Percentiles rank a stretch among this genome's conserved stretches.
Conservation (phyloP, 805 yeast species). For the Pichia eremophila region DNA sequence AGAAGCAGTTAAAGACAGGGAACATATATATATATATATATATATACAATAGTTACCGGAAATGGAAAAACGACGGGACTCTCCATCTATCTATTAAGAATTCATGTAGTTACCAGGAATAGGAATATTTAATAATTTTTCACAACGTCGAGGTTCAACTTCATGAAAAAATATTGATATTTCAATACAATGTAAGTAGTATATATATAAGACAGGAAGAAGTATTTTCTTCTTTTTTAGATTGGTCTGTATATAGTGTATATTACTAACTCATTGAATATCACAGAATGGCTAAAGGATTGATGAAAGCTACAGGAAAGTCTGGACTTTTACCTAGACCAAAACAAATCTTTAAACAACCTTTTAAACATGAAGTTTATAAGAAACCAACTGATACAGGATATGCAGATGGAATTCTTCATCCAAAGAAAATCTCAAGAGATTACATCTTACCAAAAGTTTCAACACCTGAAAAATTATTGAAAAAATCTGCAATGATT, state of each 20-base stretch:
- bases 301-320: slow-evolving; percentile 47
- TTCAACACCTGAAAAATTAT: slow-evolving; percentile 50
- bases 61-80: too few species aligned
- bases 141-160: too few species aligned
- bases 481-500: slow-evolving; percentile 41
- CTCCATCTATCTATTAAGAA: too few species aligned
- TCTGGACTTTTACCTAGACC: slow-evolving; percentile 78
- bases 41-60: too few species aligned
- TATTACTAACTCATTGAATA: neutral
- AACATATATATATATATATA: too few species aligned
- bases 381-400: slow-evolving; percentile 47
- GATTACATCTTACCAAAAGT: slow-evolving; percentile 43
- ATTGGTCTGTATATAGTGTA: too few species aligned
- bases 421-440: slow-evolving; percentile 56
- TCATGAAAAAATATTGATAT: neutral
- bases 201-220: too few species aligned
- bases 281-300: slow-evolving; percentile 37
- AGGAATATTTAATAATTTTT: too few species aligned
- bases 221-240: neutral
- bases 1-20: too few species aligned
- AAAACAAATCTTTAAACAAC: slow-evolving; percentile 65
- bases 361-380: slow-evolving; percentile 44
- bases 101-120: too few species aligned
- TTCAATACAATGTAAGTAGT: too few species aligned
- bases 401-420: slow-evolving; percentile 61